These are phyloP conservation scores for Sporothrix euskadiensis DNA, from an alignment of 2,329 filamentous ascomycete species.

Conservation along the genomic window DNA sequence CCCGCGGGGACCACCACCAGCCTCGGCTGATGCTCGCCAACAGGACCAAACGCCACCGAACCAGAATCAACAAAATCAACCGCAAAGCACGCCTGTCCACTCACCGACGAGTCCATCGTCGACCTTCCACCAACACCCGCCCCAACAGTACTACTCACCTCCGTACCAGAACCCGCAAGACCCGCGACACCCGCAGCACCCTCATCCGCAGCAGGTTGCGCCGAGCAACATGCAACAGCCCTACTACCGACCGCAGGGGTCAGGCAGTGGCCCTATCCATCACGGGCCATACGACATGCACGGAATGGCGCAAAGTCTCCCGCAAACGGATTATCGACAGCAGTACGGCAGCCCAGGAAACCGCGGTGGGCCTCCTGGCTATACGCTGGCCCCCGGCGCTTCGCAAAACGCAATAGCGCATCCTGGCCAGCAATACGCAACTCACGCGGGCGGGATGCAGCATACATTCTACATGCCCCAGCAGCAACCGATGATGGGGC, in stretches of 20 bases:
- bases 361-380: background rate
- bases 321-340: background rate
- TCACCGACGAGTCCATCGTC: background rate
- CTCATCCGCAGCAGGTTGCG: background rate
- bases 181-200: background rate
- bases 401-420: background rate
- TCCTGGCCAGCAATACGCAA: background rate
- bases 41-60: background rate
- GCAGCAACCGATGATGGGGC: slow-evolving; percentile 5
- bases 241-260: background rate
- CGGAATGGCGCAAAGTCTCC: background rate
- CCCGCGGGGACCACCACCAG: background rate
- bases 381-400: background rate
- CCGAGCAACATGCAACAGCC: slow-evolving; percentile 1
- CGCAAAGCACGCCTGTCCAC: background rate
- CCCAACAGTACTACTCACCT: background rate
- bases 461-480: background rate
- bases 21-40: background rate
- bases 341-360: background rate
- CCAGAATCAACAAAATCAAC: background rate
- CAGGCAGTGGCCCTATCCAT: background rate
- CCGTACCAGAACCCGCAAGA: background rate
- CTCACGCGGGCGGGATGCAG: background rate
- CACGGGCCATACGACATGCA: background rate
- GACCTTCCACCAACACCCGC: background rate